Conservation (phyloP, 2,329 filamentous ascomycete genomes). For the Beauveria varroae region DNA sequence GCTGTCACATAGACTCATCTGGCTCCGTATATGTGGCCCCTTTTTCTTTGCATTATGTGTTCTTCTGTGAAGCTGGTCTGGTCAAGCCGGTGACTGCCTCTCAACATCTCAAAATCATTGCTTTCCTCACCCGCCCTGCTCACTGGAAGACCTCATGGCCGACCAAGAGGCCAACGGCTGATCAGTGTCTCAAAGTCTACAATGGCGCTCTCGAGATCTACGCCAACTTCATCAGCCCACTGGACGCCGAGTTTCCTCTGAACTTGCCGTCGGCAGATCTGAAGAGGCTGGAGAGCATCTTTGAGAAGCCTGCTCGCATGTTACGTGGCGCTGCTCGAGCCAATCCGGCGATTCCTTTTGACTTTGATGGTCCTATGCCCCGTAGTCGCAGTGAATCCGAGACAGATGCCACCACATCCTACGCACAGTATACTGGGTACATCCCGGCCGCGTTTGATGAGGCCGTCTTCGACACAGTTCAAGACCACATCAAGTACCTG, state of each 20-base stretch:
- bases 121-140: conserved; percentile 42
- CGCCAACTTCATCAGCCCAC: conserved; percentile 36
- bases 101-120: conserved; percentile 26
- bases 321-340: conserved; percentile 19
- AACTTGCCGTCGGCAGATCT: conserved; percentile 41
- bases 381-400: not conserved
- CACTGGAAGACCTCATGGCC: conserved; percentile 31
- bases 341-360: conserved; percentile 18
- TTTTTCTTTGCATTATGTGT: no score
- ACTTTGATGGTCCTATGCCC: conserved; percentile 2
- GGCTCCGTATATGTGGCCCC: fast-evolving
- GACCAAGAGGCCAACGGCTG: not conserved
- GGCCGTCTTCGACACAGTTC: conserved; percentile 14
- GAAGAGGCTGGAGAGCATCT: conserved; percentile 33
- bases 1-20: no score
- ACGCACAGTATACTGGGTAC: conserved; percentile 1
- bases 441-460: conserved; percentile 5
- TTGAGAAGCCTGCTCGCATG: conserved; percentile 32
- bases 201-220: conserved; percentile 42
- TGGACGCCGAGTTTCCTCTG: conserved; percentile 42
- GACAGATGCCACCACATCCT: not conserved
- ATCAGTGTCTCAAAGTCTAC: conserved; percentile 21
- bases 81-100: no score
- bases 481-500: conserved; percentile 20
- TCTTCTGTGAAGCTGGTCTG: no score